Evolutionary conservation across 257 asterid genomes (phyloP), one percentile per base, ranked within the genome.

Genomic region (Leonotis leonurus): DNA sequence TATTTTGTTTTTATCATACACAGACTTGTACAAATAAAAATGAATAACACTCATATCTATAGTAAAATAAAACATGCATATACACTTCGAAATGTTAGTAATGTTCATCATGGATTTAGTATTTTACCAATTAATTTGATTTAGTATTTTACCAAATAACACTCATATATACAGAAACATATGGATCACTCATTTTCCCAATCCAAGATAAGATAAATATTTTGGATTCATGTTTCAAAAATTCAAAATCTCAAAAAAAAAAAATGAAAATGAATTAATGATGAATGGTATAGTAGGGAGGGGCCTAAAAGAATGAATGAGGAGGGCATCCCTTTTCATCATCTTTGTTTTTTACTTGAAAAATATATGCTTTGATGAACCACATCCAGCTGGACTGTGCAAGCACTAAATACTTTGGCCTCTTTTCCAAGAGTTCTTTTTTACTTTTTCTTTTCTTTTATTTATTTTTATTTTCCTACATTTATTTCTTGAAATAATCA

Each of bases 361-460:
- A 37, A 40, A 13, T 16, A 43, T 25, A 52, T 53, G 72, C 57
- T 70, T 62, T 60, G 75, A 57, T 78, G 70, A 77, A 65, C 64
- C 71, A 75, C 43, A 64, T 78, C 82, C 81, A 85, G 80, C 93
- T 82, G 87, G 78, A 73, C 70, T 66, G 10, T 70, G 73, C 73
- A 68, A 60, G 70, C 83, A 75, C 85, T 73, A 57, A 49, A 69
- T 53, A 52, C 75, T 73, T 39, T 75, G 62, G 60, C 80, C 64
- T 77, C 80, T 61, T 62, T 61, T 44, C 49, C 51, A 62, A 67
- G 13, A 13, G 6, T 13, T 45, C 1, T 11, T 33, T 60, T 43
- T 30, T 10, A n/a, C 37, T 49, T 20, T 3, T 30, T 33, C 9
- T 33, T 32, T 27, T 27, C 33, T 27, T 6, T 27, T 6, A 2